These are phyloP conservation scores for Austroboletus novae-zelandiae DNA, from an alignment of 1,284 basidiomycete genomes.

Conservation along the genomic window DNA sequence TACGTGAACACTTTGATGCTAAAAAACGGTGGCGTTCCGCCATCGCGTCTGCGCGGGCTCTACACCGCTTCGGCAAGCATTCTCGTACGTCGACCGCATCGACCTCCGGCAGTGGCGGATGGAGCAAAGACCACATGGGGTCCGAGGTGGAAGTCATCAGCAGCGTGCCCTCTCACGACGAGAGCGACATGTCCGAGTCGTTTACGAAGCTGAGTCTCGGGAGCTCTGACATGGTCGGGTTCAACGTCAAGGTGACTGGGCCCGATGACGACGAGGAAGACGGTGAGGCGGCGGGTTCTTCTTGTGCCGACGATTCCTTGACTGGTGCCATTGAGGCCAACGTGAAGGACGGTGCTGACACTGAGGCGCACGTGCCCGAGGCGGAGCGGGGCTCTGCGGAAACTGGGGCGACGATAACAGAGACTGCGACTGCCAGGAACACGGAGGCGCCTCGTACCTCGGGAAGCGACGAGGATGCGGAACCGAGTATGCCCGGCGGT, in stretches of 20 bases:
- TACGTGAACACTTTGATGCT: constrained; percentile 79
- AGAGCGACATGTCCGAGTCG: constrained; percentile 21
- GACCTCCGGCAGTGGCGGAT: constrained; percentile 32
- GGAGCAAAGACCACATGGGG: constrained; percentile 26
- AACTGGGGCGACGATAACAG: not conserved
- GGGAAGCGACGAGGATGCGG: constrained; percentile 33
- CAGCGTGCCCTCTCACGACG: constrained; percentile 16
- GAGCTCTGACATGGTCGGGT: constrained; percentile 23
- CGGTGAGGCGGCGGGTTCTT: constrained; percentile 24
- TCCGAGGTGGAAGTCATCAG: constrained; percentile 13
- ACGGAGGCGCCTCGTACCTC: constrained; percentile 14
- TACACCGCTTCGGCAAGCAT: constrained; percentile 50
- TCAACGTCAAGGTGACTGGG: constrained; percentile 33
- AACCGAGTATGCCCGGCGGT: constrained; percentile 47
- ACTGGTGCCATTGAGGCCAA: constrained; percentile 14
- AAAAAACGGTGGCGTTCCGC: constrained; percentile 67
- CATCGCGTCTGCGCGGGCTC: constrained; percentile 59
- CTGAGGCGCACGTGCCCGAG: not conserved
- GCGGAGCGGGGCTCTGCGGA: not conserved
- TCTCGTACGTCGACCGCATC: constrained; percentile 31
- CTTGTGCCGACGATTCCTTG: constrained; percentile 18
- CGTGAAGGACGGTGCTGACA: constrained; percentile 11
- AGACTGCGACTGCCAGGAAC: not conserved
- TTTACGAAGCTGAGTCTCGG: constrained; percentile 31
- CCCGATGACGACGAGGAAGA: constrained; percentile 26